phyloP scores from a whole-genome alignment of 345 rosid species.

The Gynandropsis gynandra region DNA sequence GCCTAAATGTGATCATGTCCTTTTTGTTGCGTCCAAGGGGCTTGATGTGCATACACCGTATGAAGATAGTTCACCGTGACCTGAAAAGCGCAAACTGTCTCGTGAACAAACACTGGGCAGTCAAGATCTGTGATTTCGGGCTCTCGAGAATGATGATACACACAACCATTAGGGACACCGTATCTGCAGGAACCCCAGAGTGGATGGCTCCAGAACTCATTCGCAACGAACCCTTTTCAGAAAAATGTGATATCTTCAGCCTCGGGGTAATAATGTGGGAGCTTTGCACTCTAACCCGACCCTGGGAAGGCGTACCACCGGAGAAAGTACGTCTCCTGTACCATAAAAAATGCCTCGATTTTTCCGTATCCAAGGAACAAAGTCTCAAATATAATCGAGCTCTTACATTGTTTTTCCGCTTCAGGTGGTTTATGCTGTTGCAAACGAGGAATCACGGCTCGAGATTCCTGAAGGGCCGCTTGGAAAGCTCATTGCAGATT shows the following conservation, averaged over 20 bases:
- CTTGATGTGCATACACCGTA: constrained; percentile 95
- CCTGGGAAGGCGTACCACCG: constrained; percentile 96
- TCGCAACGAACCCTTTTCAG: constrained; percentile 83
- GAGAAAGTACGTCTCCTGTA: constrained; percentile 51
- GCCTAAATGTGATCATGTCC: too few relatives aligned
- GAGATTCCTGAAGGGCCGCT: constrained; percentile 88
- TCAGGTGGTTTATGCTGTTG: constrained; percentile 90
- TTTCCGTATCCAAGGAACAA: not conserved
- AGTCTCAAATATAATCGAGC: constrained; percentile 2
- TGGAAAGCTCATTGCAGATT: constrained; percentile 85
- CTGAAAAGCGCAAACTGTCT: constrained; percentile 86
- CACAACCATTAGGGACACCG: constrained; percentile 57
- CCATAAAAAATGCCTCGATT: constrained; percentile 5
- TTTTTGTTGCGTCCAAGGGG: too few relatives aligned
- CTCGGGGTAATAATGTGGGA: constrained; percentile 99
- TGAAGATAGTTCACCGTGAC: constrained; percentile 94
- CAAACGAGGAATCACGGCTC: constrained; percentile 76
- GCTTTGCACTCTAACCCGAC: constrained; percentile 78
- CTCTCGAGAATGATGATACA: constrained; percentile 81
- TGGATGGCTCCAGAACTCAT: constrained; percentile 99
- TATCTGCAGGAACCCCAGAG: constrained; percentile 97
- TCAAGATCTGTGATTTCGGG: constrained; percentile 98
- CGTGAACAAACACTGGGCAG: constrained; percentile 77
- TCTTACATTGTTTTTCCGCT: not conserved
- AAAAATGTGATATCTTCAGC: constrained; percentile 97